Percentiles rank a stretch among this genome's conserved stretches.
These are phyloP conservation scores for Babesia ovis DNA, from an alignment of 169 alveolate genomes.

Conservation along the genomic window DNA sequence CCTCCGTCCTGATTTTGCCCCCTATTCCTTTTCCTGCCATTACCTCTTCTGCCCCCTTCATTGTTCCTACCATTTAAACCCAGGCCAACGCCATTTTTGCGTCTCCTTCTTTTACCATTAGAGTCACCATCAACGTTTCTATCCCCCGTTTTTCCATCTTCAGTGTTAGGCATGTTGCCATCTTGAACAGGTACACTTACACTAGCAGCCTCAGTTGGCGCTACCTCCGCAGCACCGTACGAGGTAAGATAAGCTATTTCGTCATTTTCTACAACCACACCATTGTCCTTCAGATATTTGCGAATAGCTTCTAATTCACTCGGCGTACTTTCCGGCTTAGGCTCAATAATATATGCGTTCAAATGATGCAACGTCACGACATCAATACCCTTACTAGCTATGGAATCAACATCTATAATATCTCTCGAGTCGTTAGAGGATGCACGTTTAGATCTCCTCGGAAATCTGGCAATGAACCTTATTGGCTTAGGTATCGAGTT, in stretches of 20 bases:
- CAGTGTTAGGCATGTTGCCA: neutral
- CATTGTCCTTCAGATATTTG: neutral
- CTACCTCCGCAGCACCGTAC: neutral
- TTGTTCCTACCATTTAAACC: neutral
- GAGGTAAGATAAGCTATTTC: neutral
- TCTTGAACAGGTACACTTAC: neutral
- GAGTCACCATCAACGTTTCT: neutral
- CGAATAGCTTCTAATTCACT: neutral
- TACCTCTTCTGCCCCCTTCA: neutral
- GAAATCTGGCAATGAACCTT: neutral
- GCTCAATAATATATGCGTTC: neutral
- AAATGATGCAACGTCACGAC: neutral
- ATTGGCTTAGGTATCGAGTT: slow-evolving; percentile 1
- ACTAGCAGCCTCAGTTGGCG: neutral
- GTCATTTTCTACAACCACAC: slow-evolving; percentile 4
- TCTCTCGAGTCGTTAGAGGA: neutral
- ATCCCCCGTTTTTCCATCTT: neutral
- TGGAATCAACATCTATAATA: neutral
- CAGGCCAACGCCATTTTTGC: neutral
- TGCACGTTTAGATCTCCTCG: neutral
- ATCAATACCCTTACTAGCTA: neutral
- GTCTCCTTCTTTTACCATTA: too few relatives aligned
- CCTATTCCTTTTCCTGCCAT: neutral
- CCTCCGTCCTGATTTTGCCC: neutral
- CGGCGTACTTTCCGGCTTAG: neutral